Conservation (phyloP, 305 asterid species). For the Fraxinus sp. region DNA sequence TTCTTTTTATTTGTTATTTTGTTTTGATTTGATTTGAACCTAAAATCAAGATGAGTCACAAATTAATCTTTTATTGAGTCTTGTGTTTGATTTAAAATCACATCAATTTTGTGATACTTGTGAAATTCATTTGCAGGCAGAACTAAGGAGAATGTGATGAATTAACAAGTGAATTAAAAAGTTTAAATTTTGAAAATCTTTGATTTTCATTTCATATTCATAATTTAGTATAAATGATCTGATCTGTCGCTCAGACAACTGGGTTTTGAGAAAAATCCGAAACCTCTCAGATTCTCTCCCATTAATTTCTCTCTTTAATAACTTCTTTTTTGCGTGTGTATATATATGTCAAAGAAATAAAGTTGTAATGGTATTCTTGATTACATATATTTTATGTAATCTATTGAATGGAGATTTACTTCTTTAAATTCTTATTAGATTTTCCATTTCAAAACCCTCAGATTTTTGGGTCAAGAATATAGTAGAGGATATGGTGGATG, state of each 20-base stretch:
- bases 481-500: conserved; percentile 39
- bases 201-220: conserved; percentile 13
- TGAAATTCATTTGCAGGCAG: too few species aligned
- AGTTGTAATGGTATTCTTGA: conserved; percentile 26
- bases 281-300: neutral
- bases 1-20: too few species aligned
- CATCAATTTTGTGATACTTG: too few species aligned
- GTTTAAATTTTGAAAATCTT: conserved; percentile 2
- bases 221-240: neutral
- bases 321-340: neutral
- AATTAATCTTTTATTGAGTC: too few species aligned
- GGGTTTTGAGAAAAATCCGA: neutral
- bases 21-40: too few species aligned
- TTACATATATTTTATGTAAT: conserved; percentile 41
- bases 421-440: conserved; percentile 36
- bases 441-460: conserved; percentile 39
- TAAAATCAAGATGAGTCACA: too few species aligned
- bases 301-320: conserved; percentile 14
- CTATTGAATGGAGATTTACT: conserved; percentile 47
- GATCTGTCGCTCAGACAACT: conserved; percentile 12
- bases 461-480: conserved; percentile 41
- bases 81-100: too few species aligned
- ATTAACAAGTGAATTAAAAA: conserved; percentile 14
- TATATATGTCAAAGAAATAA: conserved; percentile 5
- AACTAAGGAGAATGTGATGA: too few species aligned